Base-by-base conservation (phyloP, 2,329 filamentous ascomycete species). In the Trichophyton benhamiae region DNA sequence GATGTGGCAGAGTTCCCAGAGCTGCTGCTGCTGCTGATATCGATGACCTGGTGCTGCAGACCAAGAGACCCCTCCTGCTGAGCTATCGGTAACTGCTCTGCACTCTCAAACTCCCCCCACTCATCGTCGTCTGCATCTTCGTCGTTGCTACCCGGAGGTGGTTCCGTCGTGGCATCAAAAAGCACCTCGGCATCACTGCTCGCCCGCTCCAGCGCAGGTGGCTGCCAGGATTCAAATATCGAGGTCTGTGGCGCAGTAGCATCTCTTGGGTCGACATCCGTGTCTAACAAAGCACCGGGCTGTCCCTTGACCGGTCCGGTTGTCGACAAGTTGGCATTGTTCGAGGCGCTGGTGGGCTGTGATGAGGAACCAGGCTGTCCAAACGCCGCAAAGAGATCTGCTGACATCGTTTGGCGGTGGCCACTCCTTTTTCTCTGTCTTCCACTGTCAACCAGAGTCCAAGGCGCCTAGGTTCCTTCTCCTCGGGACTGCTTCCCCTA, bases 141-240 rank as follows among this genome's bases (percentile, higher is more conserved):
- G 8, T 65, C 66, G 36, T 71, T 68, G 33, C 71, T 69, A 48
- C 66, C 66, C 11, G 66, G 65, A 33, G 63, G 62, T 42, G 58
- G 59, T 53, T 75, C 73, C 6, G 69, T 64, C 36, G 70, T 65
- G 41, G 82, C 85, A 71, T 89, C 86, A 69, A 89, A 89, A 2
- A 89, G 74, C 2, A 89, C 80, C 65, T 83, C 81, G 15, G 44
- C 27, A 11, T 57, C 58, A 9, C n/a, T 33, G 38, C 27, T 53
- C 5, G 22, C 22, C n/a, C 17, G 13, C 27, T 53, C 49, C 13
- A 52, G 59, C 57, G 13, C 57, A 44, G 25, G 49, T 53, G 49
- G 49, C 22, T 30, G 49, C 49, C 49, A 53, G 13, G 49, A 27
- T 22, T 53, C 49, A 27, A 59, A 41, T 20, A 52, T 22, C 25